Evolutionary conservation across 805 yeast species (phyloP).

Genomic region (Metschnikowia amazonensis): DNA sequence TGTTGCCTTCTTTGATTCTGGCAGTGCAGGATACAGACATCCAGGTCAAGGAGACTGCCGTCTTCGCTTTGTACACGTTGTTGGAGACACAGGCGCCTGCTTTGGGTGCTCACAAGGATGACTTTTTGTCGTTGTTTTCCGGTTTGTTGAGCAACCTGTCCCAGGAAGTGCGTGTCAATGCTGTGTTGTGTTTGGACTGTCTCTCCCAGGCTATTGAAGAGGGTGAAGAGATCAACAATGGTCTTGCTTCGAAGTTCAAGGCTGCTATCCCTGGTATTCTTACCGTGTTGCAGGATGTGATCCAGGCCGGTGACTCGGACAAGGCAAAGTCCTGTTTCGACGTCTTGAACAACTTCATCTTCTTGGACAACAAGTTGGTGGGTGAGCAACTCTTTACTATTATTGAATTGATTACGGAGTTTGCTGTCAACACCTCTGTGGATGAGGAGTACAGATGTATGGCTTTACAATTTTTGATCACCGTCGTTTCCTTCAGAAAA

Average conservation of each 20-base stretch:
- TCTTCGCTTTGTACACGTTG: conserved; percentile 71
- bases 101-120: conserved; percentile 54
- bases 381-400: conserved; percentile 71
- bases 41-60: conserved; percentile 75
- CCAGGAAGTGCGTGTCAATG: conserved; percentile 71
- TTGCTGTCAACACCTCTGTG: conserved; percentile 58
- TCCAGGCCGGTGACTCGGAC: conserved; percentile 66
- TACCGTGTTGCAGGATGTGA: conserved; percentile 70
- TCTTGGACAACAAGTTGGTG: conserved; percentile 71
- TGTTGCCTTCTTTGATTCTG: conserved; percentile 65
- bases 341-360: conserved; percentile 74
- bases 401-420: conserved; percentile 69
- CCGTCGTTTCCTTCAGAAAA: conserved; percentile 76
- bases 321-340: conserved; percentile 74
- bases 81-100: conserved; percentile 67
- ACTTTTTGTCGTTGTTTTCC: conserved; percentile 68
- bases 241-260: conserved; percentile 52
- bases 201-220: conserved; percentile 68
- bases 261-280: conserved; percentile 76
- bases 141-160: conserved; percentile 65
- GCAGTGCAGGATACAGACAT: conserved; percentile 47
- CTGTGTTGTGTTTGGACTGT: conserved; percentile 75
- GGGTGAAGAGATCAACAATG: conserved; percentile 42
- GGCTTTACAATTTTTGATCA: conserved; percentile 79
- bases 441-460: conserved; percentile 82